phyloP scores from a whole-genome alignment of 1,284 basidiomycete species.

The Grifola frondosa region DNA sequence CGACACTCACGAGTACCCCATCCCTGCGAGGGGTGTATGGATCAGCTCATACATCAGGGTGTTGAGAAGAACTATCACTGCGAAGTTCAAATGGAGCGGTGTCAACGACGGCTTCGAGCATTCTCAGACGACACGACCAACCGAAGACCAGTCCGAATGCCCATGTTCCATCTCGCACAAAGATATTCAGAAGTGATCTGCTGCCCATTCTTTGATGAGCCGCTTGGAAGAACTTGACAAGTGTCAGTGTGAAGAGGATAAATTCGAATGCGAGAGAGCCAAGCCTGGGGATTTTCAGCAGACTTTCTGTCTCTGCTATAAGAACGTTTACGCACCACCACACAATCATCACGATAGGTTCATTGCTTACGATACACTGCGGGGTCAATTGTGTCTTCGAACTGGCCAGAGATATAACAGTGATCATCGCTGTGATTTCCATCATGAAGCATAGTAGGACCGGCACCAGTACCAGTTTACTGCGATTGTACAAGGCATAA shows the following conservation, averaged over 20 bases:
- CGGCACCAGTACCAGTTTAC: conserved; percentile 4
- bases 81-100: neutral
- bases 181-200: conserved; percentile 5
- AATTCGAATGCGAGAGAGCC: conserved; percentile 15
- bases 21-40: conserved; percentile 7
- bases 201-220: neutral
- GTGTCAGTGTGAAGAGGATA: conserved; percentile 9
- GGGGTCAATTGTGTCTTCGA: conserved; percentile 13
- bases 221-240: conserved; percentile 5
- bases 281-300: conserved; percentile 37
- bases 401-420: conserved; percentile 9
- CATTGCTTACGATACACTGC: conserved; percentile 11
- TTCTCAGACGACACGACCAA: neutral
- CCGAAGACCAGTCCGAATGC: conserved; percentile 13
- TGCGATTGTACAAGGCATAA: conserved; percentile 19
- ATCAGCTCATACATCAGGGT: conserved; percentile 10
- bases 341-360: conserved; percentile 9
- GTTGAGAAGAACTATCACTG: conserved; percentile 13
- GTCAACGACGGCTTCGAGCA: neutral
- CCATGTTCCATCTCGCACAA: conserved; percentile 14
- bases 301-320: conserved; percentile 42
- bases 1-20: conserved; percentile 9
- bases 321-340: conserved; percentile 34
- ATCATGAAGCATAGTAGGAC: conserved; percentile 10
- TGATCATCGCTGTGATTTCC: conserved; percentile 17